phyloP scores from a whole-genome alignment of 164 flowering plant genomes.

The Taxillus chinensis region DNA sequence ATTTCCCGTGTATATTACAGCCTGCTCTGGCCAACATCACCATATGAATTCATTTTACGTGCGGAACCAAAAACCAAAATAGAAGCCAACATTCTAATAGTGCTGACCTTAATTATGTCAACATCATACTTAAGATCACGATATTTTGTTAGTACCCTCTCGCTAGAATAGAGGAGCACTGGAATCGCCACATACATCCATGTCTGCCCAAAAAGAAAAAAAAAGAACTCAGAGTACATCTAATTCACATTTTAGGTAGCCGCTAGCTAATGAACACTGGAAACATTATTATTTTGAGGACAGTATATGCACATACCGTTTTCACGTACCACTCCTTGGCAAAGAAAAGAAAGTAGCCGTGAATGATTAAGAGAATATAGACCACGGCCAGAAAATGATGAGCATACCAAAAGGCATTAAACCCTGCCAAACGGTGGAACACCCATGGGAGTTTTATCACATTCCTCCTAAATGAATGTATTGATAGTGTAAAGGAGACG shows the following conservation, averaged over 20 bases:
- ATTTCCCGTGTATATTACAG: constrained; percentile 68
- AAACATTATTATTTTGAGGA: too few relatives aligned
- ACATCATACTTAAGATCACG: constrained; percentile 37
- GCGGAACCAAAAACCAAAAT: background rate
- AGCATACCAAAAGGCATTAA: constrained; percentile 94
- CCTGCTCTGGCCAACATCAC: constrained; percentile 33
- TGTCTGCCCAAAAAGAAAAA: constrained; percentile 42
- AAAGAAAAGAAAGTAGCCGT: constrained; percentile 53
- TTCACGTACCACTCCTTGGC: constrained; percentile 50
- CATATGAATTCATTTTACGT: constrained; percentile 6
- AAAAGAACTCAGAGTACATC: too few relatives aligned
- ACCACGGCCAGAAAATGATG: constrained; percentile 79
- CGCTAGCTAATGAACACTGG: too few relatives aligned
- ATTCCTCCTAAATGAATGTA: constrained; percentile 63
- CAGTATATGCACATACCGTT: constrained; percentile 39
- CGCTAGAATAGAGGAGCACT: constrained; percentile 44
- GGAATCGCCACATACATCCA: constrained; percentile 86
- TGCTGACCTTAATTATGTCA: constrained; percentile 49
- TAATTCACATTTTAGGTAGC: too few relatives aligned
- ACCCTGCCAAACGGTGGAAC: constrained; percentile 71
- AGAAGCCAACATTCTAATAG: background rate
- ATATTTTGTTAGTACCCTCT: constrained; percentile 32
- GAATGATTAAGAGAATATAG: constrained; percentile 53
- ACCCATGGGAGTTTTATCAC: constrained; percentile 62
- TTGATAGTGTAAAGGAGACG: constrained; percentile 65